These are phyloP conservation scores for Trichoderma virens DNA, from an alignment of 495 filamentous ascomycete genomes.

Conservation along the genomic window DNA sequence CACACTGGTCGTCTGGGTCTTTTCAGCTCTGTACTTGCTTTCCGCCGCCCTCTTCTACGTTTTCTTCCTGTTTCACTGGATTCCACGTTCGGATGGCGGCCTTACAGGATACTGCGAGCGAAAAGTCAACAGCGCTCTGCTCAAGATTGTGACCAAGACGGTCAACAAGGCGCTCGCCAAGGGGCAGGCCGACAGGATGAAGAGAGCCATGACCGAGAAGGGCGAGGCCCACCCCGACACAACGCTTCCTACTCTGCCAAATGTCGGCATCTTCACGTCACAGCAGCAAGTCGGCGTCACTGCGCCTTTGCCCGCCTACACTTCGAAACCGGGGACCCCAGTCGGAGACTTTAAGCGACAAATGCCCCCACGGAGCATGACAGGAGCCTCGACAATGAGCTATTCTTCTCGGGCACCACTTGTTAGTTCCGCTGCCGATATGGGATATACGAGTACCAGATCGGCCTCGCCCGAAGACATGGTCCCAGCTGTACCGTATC, in stretches of 20 bases:
- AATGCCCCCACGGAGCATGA: slow-evolving; percentile 26
- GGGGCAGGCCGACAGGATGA: slow-evolving; percentile 51
- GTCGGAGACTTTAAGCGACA: slow-evolving; percentile 39
- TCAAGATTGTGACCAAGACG: slow-evolving; percentile 70
- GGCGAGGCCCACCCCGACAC: slow-evolving; percentile 27
- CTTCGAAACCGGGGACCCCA: slow-evolving; percentile 47
- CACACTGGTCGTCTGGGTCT: slow-evolving; percentile 81
- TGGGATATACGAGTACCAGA: slow-evolving; percentile 45
- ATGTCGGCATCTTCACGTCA: slow-evolving; percentile 28
- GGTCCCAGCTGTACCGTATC: slow-evolving; percentile 17
- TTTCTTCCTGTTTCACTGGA: slow-evolving; percentile 82
- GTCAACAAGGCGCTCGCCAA: slow-evolving; percentile 79
- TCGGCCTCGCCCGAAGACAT: slow-evolving; percentile 21
- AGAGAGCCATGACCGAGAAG: slow-evolving; percentile 42
- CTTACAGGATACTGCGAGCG: slow-evolving; percentile 78
- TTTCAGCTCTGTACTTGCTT: slow-evolving; percentile 67
- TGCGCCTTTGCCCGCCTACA: slow-evolving; percentile 56
- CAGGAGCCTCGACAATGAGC: slow-evolving; percentile 18
- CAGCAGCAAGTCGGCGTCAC: slow-evolving; percentile 27
- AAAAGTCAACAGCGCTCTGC: slow-evolving; percentile 76
- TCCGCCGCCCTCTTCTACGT: slow-evolving; percentile 70
- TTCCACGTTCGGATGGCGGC: slow-evolving; percentile 68
- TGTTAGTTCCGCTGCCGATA: slow-evolving; percentile 40
- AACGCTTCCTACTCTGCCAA: slow-evolving; percentile 56
- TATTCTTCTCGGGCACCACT: slow-evolving; percentile 52